Percentiles rank a stretch among this genome's conserved stretches.
phyloP scores from a whole-genome alignment of 805 yeast species.

The Candida chauliodis region DNA sequence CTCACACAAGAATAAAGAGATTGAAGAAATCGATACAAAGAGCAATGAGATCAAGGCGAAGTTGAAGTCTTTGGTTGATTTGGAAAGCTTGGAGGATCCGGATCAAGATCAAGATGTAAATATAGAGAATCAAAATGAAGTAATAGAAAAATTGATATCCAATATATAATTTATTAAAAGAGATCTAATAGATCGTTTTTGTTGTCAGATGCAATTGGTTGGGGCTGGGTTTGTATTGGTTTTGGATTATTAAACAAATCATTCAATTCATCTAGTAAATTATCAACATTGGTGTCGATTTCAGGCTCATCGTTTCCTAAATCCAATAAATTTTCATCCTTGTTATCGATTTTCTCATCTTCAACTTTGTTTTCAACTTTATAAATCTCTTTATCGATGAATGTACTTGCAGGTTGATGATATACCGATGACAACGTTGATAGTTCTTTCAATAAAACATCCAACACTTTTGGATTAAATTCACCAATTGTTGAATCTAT shows the following conservation, averaged over 20 bases:
- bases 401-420: constrained; percentile 73
- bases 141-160: constrained; percentile 11
- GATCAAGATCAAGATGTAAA: constrained; percentile 4
- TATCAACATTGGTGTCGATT: constrained; percentile 17
- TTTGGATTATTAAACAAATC: constrained; percentile 55
- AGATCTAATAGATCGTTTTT: constrained; percentile 37
- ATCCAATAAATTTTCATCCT: constrained; percentile 80
- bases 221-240: constrained; percentile 13
- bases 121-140: constrained; percentile 9
- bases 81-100: constrained; percentile 2
- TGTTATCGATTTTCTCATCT: constrained; percentile 50
- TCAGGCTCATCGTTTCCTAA: constrained; percentile 45
- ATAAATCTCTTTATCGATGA: constrained; percentile 66
- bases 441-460: constrained; percentile 68
- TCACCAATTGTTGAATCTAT: constrained; percentile 69
- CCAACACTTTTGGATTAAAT: constrained; percentile 65
- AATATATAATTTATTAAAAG: constrained; percentile 19
- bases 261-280: constrained; percentile 68
- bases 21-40: constrained; percentile 41
- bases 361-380: constrained; percentile 75
- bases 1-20: constrained; percentile 55
- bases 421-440: constrained; percentile 86
- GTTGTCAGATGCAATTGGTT: background rate
- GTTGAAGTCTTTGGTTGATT: constrained; percentile 22
- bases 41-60: constrained; percentile 36